These are phyloP conservation scores for Paramecium sexaurelia DNA, from an alignment of 73 alveolate species.

Conservation along the genomic window DNA sequence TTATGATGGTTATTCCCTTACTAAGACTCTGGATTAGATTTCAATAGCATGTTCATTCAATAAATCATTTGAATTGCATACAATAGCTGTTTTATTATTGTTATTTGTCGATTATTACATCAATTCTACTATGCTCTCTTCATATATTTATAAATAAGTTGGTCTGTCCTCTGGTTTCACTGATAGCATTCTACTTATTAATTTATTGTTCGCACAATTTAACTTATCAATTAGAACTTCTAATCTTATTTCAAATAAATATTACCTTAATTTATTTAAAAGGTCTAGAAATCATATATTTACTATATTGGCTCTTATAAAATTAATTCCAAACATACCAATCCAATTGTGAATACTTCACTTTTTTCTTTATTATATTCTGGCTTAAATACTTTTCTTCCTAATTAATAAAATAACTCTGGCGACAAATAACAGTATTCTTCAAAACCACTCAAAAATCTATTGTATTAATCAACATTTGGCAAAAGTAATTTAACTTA, in stretches of 20 bases:
- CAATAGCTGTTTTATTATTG: not conserved
- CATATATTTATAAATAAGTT: not conserved
- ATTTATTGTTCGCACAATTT: not conserved
- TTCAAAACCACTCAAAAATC: conserved; percentile 48
- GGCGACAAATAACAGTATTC: conserved; percentile 37
- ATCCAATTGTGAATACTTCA: conserved; percentile 46
- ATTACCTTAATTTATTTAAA: conserved; percentile 3
- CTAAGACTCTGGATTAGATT: not conserved
- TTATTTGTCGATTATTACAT: not conserved
- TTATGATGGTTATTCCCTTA: not conserved
- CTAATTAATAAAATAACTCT: not conserved
- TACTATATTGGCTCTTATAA: not conserved
- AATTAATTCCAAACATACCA: conserved; percentile 21
- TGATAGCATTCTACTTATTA: not conserved
- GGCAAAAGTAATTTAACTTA: conserved; percentile 33
- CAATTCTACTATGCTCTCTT: not conserved
- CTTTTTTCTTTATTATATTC: conserved; percentile 48
- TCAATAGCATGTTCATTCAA: not conserved
- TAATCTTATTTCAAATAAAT: not conserved
- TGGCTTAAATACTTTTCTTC: conserved; percentile 33
- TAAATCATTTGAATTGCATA: not conserved
- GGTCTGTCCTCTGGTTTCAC: conserved; percentile 1
- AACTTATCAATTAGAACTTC: not conserved
- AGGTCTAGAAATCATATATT: conserved; percentile 23
- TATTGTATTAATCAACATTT: not conserved